Evolutionary conservation across 2,329 filamentous ascomycete species (phyloP).

Genomic region (Eurotiales sp.): DNA sequence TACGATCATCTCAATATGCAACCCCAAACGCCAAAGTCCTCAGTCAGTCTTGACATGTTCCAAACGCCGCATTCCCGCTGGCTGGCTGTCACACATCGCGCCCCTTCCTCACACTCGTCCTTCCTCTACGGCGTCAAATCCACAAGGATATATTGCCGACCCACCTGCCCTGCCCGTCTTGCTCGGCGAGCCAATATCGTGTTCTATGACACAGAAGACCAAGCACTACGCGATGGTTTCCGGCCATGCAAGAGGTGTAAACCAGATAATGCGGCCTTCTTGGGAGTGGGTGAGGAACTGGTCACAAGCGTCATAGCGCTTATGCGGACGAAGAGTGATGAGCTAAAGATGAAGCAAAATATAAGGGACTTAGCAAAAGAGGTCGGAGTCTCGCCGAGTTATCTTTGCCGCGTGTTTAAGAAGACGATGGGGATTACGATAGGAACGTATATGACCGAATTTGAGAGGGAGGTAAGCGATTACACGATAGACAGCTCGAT

Average conservation of each 20-base stretch:
- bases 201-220: conserved; percentile 47
- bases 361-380: conserved; percentile 45
- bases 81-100: conserved; percentile 45
- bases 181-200: conserved; percentile 53
- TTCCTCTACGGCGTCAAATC: conserved; percentile 57
- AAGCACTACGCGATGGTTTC: conserved; percentile 50
- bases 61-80: conserved; percentile 25
- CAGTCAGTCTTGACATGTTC: neutral
- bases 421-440: conserved; percentile 48
- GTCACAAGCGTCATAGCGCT: conserved; percentile 27
- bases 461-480: neutral
- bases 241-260: conserved; percentile 56
- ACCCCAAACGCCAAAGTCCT: no score
- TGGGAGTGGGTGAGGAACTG: conserved; percentile 29
- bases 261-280: conserved; percentile 36
- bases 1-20: no score
- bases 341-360: conserved; percentile 27
- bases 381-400: conserved; percentile 49
- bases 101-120: conserved; percentile 38
- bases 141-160: conserved; percentile 55
- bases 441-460: conserved; percentile 28
- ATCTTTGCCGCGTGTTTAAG: conserved; percentile 56
- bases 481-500: no score
- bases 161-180: conserved; percentile 55
- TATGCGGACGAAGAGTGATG: conserved; percentile 12